Base-by-base conservation (phyloP, 371 early-diverging fungal species). In the Mucor piriformis region DNA sequence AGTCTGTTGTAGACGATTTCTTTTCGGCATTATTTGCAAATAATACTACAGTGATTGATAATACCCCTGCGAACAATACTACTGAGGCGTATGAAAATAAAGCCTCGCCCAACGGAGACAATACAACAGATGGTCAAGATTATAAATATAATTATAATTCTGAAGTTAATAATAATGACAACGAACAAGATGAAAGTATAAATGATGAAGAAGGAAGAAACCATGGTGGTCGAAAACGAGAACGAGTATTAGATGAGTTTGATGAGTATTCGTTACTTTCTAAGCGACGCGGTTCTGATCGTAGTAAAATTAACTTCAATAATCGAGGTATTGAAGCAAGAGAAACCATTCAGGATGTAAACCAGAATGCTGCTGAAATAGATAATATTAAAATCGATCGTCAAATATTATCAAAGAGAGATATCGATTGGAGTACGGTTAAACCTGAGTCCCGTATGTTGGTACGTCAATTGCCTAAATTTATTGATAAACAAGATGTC, bases 251-350 rank as follows among this genome's bases (percentile, higher is more conserved):
- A 47, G 77, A 76, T 76, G 77, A 76, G 73, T 76, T 76, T 69
- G 77, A 76, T 66, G 77, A 76, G 71, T 76, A 76, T 66, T 70
- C 73, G 48, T 61, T 76, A 54, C 69, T 76, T 60, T 70, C 70
- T 67, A 76, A 64, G 47, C 67, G 68, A 52, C 50, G 57, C 18
- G 24, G 46, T 46, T 21, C 21, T 24, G 25, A 46, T 46, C 21
- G 46, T 46, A 46, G 21, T 24, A 24, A 24, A 24, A 46, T 10
- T 46, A 46, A 46, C 24, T 8, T 24, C 15, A 50, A 52, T 40
- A 51, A 40, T 34, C 50, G 50, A 27, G 33, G 38, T 55, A 50
- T 51, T 48, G 29, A 25, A 49, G 32, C 49, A 49, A 27, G 44
- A 18, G 46, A 23, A 32, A 40, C 16, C 42, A 24, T 46, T 46